phyloP scores from a whole-genome alignment of 2,329 filamentous ascomycete genomes.

The Scytalidium sp. region DNA sequence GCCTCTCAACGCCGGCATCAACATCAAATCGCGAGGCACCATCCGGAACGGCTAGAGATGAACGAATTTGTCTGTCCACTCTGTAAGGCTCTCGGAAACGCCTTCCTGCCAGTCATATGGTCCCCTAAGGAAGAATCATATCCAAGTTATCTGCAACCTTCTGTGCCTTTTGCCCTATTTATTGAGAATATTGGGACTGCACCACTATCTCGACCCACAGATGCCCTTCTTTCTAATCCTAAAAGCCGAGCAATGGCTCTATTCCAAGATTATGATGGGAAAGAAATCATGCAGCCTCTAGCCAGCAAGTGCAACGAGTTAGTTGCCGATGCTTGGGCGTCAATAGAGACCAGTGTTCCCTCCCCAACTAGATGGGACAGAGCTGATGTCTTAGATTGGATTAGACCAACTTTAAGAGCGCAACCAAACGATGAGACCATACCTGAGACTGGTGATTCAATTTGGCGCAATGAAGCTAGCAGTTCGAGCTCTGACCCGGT shows the following conservation, averaged over 20 bases:
- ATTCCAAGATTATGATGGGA: conserved; percentile 22
- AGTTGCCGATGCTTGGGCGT: conserved; percentile 24
- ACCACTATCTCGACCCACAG: neutral
- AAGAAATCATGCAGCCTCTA: conserved; percentile 13
- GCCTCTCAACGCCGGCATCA: conserved; percentile 81
- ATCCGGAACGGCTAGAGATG: conserved; percentile 74
- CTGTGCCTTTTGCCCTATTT: conserved; percentile 47
- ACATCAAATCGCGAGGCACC: conserved; percentile 90
- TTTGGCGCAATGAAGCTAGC: conserved; percentile 30
- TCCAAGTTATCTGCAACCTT: conserved; percentile 65
- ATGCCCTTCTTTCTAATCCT: neutral
- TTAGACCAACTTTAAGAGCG: neutral
- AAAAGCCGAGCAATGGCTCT: conserved; percentile 10
- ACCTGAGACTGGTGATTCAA: conserved; percentile 23
- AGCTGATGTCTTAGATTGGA: conserved; percentile 7
- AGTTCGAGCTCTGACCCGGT: conserved; percentile 21
- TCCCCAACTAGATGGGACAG: conserved; percentile 4
- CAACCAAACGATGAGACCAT: conserved; percentile 29
- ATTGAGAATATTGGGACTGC: neutral
- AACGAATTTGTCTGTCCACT: conserved; percentile 96
- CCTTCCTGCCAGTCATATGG: conserved; percentile 94
- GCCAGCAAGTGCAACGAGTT: conserved; percentile 23
- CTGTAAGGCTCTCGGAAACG: conserved; percentile 94
- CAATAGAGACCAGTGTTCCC: conserved; percentile 9
- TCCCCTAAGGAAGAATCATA: conserved; percentile 85